These are phyloP conservation scores for Stephanodiscus minutulus DNA, from an alignment of 108 stramenopile species.

Conservation along the genomic window DNA sequence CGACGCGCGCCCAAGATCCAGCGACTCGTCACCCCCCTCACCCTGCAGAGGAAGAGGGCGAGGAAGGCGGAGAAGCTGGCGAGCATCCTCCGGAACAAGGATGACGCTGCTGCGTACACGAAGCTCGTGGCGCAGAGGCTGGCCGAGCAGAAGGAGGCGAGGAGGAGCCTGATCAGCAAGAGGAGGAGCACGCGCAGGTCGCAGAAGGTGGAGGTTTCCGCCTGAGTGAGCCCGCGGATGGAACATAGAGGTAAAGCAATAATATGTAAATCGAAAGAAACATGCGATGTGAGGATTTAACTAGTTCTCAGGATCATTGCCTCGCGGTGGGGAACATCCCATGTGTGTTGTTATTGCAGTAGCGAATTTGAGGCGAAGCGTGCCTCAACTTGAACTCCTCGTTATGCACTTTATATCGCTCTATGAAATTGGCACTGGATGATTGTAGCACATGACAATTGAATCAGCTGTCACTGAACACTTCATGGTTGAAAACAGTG, in stretches of 20 bases:
- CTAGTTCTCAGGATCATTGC: too few species aligned
- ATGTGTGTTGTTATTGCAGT: too few species aligned
- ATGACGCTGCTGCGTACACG: constrained; percentile 95
- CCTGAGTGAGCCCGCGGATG: background rate
- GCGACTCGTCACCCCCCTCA: constrained; percentile 96
- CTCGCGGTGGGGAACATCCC: too few species aligned
- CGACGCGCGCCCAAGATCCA: constrained; percentile 99
- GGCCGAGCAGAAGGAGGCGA: constrained; percentile 94
- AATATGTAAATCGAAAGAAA: background rate
- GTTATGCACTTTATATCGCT: too few species aligned
- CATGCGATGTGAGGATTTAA: background rate
- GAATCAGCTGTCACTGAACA: too few species aligned
- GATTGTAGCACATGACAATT: too few species aligned
- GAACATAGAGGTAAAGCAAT: background rate
- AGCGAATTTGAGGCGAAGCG: too few species aligned
- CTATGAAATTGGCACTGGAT: too few species aligned
- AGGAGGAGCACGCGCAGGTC: constrained; percentile 93
- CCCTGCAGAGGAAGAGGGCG: constrained; percentile 94
- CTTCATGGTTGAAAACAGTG: too few species aligned
- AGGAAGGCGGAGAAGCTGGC: constrained; percentile 82
- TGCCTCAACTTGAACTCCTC: too few species aligned
- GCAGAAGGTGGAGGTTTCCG: constrained; percentile 65
- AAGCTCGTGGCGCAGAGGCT: constrained; percentile 94
- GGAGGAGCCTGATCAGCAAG: constrained; percentile 96
- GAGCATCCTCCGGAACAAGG: constrained; percentile 78